These are phyloP conservation scores for Cryptococcus sp. DNA, from an alignment of 1,284 basidiomycete genomes.

Conservation along the genomic window DNA sequence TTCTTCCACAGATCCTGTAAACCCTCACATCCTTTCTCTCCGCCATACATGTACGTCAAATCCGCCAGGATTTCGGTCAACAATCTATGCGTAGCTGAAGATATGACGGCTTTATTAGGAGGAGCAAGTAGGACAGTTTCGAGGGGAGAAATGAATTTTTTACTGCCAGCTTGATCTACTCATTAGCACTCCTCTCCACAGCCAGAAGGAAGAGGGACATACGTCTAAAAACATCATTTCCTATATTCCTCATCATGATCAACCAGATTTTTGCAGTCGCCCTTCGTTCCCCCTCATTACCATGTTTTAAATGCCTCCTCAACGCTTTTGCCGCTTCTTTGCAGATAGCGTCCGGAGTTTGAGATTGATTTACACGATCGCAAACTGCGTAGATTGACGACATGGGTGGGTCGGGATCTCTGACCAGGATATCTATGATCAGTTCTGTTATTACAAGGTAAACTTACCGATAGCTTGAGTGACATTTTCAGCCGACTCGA, in stretches of 20 bases:
- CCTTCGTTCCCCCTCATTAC: slow-evolving; percentile 33
- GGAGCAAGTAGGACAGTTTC: slow-evolving; percentile 32
- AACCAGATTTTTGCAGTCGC: slow-evolving; percentile 45
- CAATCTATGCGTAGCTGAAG: slow-evolving; percentile 18
- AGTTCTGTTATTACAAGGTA: neutral
- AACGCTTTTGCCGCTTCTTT: slow-evolving; percentile 44
- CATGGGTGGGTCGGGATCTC: slow-evolving; percentile 28
- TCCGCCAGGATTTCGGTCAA: slow-evolving; percentile 37
- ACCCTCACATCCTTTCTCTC: slow-evolving; percentile 39
- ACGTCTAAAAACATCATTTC: slow-evolving; percentile 34
- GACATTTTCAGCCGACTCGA: slow-evolving; percentile 24
- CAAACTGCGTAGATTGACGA: slow-evolving; percentile 38
- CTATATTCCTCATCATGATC: slow-evolving; percentile 39
- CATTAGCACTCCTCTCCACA: slow-evolving; percentile 3
- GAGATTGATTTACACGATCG: slow-evolving; percentile 43
- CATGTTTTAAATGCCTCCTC: slow-evolving; percentile 45
- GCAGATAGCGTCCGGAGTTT: slow-evolving; percentile 30
- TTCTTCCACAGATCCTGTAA: slow-evolving; percentile 42
- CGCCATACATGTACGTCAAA: slow-evolving; percentile 36
- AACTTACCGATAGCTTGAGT: slow-evolving; percentile 36
- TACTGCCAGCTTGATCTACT: slow-evolving; percentile 35
- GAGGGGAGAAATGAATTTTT: slow-evolving; percentile 36
- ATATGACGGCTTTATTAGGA: slow-evolving; percentile 23
- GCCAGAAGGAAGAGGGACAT: slow-evolving; percentile 9
- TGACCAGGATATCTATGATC: slow-evolving; percentile 27